Evolutionary conservation across 495 filamentous ascomycete genomes (phyloP).

Genomic region (Hypoxylon lienhwacheense): DNA sequence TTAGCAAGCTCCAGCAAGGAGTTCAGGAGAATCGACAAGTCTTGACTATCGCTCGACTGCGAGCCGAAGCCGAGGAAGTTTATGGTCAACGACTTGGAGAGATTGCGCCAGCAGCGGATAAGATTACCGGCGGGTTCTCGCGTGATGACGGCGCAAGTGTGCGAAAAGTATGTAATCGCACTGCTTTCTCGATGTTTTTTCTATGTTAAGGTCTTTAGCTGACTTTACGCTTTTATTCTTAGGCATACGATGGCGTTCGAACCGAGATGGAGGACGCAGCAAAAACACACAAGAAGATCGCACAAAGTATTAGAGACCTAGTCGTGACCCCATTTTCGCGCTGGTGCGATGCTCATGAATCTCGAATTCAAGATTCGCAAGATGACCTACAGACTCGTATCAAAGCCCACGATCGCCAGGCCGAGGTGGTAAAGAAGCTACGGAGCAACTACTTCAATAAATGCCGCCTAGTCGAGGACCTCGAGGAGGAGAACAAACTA

Average conservation of each 20-base stretch:
- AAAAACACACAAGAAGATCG: conserved; percentile 90
- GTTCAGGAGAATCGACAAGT: conserved; percentile 94
- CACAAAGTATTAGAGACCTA: conserved; percentile 91
- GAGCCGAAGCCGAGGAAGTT: conserved; percentile 90
- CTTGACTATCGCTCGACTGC: conserved; percentile 85
- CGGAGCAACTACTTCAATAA: conserved; percentile 98
- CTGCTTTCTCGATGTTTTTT: conserved; percentile 1
- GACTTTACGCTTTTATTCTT: conserved; percentile 15
- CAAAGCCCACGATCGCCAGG: conserved; percentile 90
- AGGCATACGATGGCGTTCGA: conserved; percentile 96
- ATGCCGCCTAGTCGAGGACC: conserved; percentile 90
- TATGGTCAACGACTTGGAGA: conserved; percentile 82
- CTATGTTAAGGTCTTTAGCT: conserved; percentile 10
- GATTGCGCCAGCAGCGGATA: conserved; percentile 81
- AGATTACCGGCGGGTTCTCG: conserved; percentile 78
- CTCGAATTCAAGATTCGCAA: conserved; percentile 87
- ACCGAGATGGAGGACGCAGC: conserved; percentile 92
- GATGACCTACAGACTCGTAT: conserved; percentile 87
- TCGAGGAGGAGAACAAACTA: conserved; percentile 98
- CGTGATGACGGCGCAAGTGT: conserved; percentile 96
- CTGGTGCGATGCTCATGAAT: conserved; percentile 93
- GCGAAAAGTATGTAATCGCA: conserved; percentile 69
- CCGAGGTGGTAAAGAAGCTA: conserved; percentile 85
- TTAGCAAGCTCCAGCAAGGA: conserved; percentile 95
- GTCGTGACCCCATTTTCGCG: conserved; percentile 91